Percentiles rank a stretch among this genome's conserved stretches.
These are phyloP conservation scores for Diaporthe citrichinensis DNA, from an alignment of 2,329 filamentous ascomycete genomes.

Conservation along the genomic window DNA sequence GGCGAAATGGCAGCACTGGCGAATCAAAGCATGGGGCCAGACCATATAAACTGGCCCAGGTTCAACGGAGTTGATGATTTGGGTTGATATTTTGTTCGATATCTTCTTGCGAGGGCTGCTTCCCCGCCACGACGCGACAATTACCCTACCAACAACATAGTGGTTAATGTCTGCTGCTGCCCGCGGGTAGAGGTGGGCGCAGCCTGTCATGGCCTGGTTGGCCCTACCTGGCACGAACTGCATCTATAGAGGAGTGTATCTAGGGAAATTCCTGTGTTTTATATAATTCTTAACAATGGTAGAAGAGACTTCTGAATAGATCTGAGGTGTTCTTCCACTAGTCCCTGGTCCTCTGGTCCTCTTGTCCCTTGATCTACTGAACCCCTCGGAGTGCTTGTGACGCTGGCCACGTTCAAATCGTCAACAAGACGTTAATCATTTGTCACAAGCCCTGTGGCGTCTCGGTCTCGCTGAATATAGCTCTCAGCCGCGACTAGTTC, in stretches of 20 bases:
- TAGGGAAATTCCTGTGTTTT: conserved; percentile 37
- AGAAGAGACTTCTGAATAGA: conserved; percentile 33
- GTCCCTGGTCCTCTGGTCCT: too few species aligned
- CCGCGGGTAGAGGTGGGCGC: conserved; percentile 22
- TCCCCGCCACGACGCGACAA: conserved; percentile 17
- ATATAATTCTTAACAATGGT: conserved; percentile 42
- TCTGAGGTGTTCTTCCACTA: background rate
- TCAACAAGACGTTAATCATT: background rate
- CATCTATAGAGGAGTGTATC: conserved; percentile 39
- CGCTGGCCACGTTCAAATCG: background rate
- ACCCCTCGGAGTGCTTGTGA: background rate
- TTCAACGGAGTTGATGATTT: conserved; percentile 34
- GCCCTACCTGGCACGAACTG: conserved; percentile 29
- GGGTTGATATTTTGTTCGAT: conserved; percentile 26
- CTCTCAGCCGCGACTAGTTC: background rate
- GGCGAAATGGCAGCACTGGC: conserved; percentile 40
- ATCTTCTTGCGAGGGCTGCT: conserved; percentile 27
- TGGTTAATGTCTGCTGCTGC: conserved; percentile 39
- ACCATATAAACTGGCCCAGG: conserved; percentile 31
- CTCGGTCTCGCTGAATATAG: background rate
- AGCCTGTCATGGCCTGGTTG: conserved; percentile 35
- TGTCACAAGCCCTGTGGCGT: background rate
- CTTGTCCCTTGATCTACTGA: background rate
- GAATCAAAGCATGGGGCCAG: conserved; percentile 37
- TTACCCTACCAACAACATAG: conserved; percentile 28